These are phyloP conservation scores for Parmelia sp. DNA, from an alignment of 495 filamentous ascomycete genomes.

Conservation along the genomic window DNA sequence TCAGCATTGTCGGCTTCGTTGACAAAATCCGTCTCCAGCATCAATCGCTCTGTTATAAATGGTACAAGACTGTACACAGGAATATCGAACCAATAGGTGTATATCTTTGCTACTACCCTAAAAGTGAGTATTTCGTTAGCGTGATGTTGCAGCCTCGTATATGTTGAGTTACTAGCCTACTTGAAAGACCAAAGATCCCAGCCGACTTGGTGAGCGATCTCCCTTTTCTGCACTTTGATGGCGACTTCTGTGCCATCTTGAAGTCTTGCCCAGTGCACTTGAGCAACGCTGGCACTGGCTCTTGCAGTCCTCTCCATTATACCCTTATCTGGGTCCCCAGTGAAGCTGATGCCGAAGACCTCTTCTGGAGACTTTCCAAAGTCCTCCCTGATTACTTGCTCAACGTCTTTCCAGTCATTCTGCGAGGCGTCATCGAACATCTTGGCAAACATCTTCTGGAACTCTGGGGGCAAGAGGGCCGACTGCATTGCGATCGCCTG, in stretches of 20 bases:
- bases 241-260: constrained; percentile 83
- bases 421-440: constrained; percentile 99
- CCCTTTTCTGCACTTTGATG: constrained; percentile 92
- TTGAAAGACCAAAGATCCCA: constrained; percentile 97
- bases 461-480: constrained; percentile 84
- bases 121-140: constrained; percentile 6
- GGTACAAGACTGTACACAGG: constrained; percentile 84
- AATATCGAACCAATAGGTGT: constrained; percentile 76
- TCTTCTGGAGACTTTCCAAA: constrained; percentile 79
- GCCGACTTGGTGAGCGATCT: constrained; percentile 79
- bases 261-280: constrained; percentile 90
- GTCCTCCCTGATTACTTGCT: constrained; percentile 79
- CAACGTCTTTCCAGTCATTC: constrained; percentile 83
- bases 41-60: constrained; percentile 78
- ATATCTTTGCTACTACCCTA: constrained; percentile 68
- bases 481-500: constrained; percentile 99
- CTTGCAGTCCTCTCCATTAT: constrained; percentile 82
- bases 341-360: constrained; percentile 81
- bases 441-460: constrained; percentile 86
- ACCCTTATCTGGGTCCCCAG: constrained; percentile 57
- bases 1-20: constrained; percentile 87
- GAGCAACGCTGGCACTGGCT: constrained; percentile 87
- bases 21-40: constrained; percentile 88
- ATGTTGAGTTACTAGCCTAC: constrained; percentile 39
- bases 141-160: not conserved